A percentile compares a stretch with the other conserved stretches of the same genome.
phyloP scores from a whole-genome alignment of 225 moss, liverwort and hornwort species.

The Takakia lepidozioides region DNA sequence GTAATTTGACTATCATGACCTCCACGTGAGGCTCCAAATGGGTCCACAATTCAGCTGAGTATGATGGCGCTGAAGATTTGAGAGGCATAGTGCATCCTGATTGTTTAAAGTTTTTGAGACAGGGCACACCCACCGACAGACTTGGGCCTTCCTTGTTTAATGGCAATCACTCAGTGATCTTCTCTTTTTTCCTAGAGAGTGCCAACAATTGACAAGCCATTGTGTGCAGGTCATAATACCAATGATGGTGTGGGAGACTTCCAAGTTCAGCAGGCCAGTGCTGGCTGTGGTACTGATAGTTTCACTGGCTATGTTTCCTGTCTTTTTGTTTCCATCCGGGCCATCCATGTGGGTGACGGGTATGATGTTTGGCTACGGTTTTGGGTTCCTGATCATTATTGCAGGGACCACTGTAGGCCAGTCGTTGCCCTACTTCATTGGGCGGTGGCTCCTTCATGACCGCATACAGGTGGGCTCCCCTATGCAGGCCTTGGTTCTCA shows the following conservation, averaged over 20 bases:
- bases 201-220: background rate
- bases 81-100: too few relatives aligned
- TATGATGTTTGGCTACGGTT: constrained; percentile 96
- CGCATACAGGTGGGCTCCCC: constrained; percentile 57
- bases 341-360: constrained; percentile 98
- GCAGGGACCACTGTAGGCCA: constrained; percentile 75
- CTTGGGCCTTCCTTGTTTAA: too few relatives aligned
- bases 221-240: constrained; percentile 77
- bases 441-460: constrained; percentile 79
- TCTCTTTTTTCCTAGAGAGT: background rate
- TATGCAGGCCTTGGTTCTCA: too few relatives aligned
- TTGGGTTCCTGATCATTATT: constrained; percentile 90
- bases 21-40: background rate
- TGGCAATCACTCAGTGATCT: constrained; percentile 9
- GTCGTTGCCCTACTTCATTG: constrained; percentile 83
- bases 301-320: constrained; percentile 78
- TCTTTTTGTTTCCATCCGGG: constrained; percentile 73
- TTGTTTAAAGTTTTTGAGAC: too few relatives aligned
- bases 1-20: constrained; percentile 11
- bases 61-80: background rate
- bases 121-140: too few relatives aligned
- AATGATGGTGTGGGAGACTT: constrained; percentile 82
- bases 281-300: constrained; percentile 78
- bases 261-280: constrained; percentile 72
- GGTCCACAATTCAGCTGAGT: background rate